A percentile compares a stretch with the other conserved stretches of the same genome.
phyloP scores from a whole-genome alignment of 257 asterid genomes.

The Gynochthodes officinalis region DNA sequence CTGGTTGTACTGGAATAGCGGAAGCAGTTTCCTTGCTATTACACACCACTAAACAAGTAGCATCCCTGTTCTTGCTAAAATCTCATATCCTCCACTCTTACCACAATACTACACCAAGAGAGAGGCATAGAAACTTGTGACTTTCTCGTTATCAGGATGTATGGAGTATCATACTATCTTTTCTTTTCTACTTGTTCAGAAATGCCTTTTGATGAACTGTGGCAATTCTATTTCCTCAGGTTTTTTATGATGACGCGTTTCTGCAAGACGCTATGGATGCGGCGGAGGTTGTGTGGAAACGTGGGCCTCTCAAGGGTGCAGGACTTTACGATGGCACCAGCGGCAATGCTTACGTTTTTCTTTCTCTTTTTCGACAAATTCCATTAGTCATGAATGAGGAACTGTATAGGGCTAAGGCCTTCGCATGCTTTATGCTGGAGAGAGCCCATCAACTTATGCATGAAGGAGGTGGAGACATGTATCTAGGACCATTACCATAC shows the following conservation, averaged over 20 bases:
- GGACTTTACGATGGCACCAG: conserved; percentile 83
- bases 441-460: conserved; percentile 54
- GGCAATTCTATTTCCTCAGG: conserved; percentile 26
- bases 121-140: background rate
- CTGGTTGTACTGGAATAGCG: no score
- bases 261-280: conserved; percentile 69
- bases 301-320: no score
- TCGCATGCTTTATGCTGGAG: conserved; percentile 66
- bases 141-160: background rate
- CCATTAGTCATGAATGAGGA: no score
- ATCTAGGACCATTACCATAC: conserved; percentile 43
- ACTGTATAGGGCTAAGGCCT: conserved; percentile 77
- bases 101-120: background rate
- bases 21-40: no score
- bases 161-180: no score
- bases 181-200: no score
- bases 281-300: conserved; percentile 75
- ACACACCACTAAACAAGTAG: no score
- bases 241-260: conserved; percentile 50
- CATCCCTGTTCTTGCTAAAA: no score
- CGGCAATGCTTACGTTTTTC: conserved; percentile 33
- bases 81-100: no score
- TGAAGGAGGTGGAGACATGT: no score
- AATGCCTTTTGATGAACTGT: background rate
- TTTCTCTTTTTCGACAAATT: conserved; percentile 53